Evolutionary conservation across 1,284 basidiomycete species (phyloP).

Genomic region (Coniophora puteana): DNA sequence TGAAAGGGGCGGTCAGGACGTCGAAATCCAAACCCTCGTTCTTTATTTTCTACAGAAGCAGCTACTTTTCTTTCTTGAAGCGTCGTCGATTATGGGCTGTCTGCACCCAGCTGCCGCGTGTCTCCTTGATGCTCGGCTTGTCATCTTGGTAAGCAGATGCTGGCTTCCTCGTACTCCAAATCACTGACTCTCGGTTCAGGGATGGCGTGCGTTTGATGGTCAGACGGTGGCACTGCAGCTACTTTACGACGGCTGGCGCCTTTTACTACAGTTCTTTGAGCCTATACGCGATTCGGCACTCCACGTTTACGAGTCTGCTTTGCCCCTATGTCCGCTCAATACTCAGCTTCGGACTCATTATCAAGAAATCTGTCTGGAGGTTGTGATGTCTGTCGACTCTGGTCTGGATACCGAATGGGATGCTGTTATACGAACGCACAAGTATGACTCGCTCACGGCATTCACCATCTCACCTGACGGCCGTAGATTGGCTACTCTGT

Average conservation of each 20-base stretch:
- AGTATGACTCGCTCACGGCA: constrained; percentile 10
- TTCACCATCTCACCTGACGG: constrained; percentile 16
- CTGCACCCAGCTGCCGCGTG: no score
- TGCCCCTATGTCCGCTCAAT: constrained; percentile 8
- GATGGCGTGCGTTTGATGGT: constrained; percentile 3
- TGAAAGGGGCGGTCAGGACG: no score
- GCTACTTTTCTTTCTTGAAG: no score
- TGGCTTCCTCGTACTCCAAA: neutral
- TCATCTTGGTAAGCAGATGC: constrained; percentile 14
- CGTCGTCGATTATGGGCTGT: no score
- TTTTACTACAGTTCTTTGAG: constrained; percentile 19
- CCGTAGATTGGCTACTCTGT: constrained; percentile 12
- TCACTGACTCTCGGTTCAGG: no score
- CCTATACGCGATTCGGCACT: constrained; percentile 20
- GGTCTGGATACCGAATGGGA: constrained; percentile 10
- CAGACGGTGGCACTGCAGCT: constrained; percentile 7
- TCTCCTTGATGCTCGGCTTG: constrained; percentile 19
- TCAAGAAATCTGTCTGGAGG: constrained; percentile 12
- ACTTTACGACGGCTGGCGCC: constrained; percentile 15
- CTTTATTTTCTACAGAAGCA: no score
- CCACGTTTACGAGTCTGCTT: constrained; percentile 16
- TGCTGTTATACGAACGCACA: constrained; percentile 8
- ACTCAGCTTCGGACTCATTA: constrained; percentile 1
- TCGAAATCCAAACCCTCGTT: no score
- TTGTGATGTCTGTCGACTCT: constrained; percentile 2